A percentile compares a stretch with the other conserved stretches of the same genome.
Evolutionary conservation across 306 rosid species (phyloP).

Genomic region (Rosa persica): DNA sequence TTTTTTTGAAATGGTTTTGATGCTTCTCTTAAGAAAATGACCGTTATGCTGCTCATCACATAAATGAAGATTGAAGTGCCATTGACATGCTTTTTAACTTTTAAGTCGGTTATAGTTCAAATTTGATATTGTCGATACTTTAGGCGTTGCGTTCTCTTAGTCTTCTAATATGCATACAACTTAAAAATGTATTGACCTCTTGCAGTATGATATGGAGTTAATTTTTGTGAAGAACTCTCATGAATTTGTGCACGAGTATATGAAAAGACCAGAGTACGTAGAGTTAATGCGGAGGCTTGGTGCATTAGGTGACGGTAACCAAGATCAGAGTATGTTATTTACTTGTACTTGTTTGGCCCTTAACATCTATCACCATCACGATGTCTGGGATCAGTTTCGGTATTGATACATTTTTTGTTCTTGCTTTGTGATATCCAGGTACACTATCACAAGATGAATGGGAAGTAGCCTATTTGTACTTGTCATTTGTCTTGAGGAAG

Average conservation of each 20-base stretch:
- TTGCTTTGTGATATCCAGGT: conserved; percentile 32
- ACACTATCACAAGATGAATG: conserved; percentile 68
- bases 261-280: conserved; percentile 73
- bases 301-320: conserved; percentile 96
- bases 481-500: conserved; percentile 62
- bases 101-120: not conserved
- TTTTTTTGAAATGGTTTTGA: not conserved
- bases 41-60: not conserved
- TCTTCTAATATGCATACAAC: not conserved
- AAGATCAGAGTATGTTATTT: conserved; percentile 62
- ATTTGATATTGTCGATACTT: not conserved
- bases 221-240: conserved; percentile 81
- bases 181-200: conserved; percentile 8
- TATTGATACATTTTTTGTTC: not conserved
- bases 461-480: conserved; percentile 67
- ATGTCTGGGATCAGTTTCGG: not conserved
- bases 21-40: not conserved
- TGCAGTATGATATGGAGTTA: conserved; percentile 86
- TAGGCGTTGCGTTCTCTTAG: not conserved
- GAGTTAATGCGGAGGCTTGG: conserved; percentile 94
- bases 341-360: not conserved
- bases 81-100: not conserved
- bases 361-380: not conserved
- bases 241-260: conserved; percentile 76
- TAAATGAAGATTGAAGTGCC: no score